A percentile compares a stretch with the other conserved stretches of the same genome.
phyloP scores from a whole-genome alignment of 1,139 yeast species.

The Meyerozyma smithsonii region DNA sequence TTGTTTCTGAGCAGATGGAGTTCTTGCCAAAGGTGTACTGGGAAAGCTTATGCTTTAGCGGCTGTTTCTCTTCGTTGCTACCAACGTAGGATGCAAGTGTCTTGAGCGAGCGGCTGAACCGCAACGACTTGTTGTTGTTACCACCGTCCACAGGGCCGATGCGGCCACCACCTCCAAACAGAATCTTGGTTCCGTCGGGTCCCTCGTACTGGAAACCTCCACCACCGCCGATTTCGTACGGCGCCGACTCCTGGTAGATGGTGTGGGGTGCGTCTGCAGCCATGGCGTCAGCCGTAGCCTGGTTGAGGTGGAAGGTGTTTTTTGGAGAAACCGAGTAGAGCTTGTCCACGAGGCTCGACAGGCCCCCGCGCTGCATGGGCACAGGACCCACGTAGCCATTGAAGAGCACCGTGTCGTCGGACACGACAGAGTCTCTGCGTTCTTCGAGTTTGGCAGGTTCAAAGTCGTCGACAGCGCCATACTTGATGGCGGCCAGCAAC shows the following conservation, averaged over 20 bases:
- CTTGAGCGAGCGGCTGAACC: background rate
- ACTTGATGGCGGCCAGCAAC: background rate
- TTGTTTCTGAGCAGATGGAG: background rate
- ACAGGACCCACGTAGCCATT: background rate
- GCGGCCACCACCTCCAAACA: conserved; percentile 2
- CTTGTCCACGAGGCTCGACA: background rate
- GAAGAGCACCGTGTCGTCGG: background rate
- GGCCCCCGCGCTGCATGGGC: background rate
- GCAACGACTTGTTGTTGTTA: background rate
- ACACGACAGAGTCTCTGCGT: background rate
- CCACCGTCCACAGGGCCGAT: conserved; percentile 2
- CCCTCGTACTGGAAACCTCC: background rate
- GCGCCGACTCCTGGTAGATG: background rate
- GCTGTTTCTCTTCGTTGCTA: background rate
- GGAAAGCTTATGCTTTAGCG: background rate
- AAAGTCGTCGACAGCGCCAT: background rate
- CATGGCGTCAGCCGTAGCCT: background rate
- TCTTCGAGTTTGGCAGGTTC: background rate
- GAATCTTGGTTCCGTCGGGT: background rate
- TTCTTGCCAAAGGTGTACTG: conserved; percentile 2
- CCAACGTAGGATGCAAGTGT: background rate
- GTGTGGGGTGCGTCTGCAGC: background rate
- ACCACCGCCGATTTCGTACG: background rate
- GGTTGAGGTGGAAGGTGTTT: background rate
- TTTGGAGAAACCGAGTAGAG: conserved; percentile 1